Evolutionary conservation across 768 basidiomycete genomes (phyloP), one percentile per base, ranked within the genome.

Genomic region (Hortiboletus flavorubellus): DNA sequence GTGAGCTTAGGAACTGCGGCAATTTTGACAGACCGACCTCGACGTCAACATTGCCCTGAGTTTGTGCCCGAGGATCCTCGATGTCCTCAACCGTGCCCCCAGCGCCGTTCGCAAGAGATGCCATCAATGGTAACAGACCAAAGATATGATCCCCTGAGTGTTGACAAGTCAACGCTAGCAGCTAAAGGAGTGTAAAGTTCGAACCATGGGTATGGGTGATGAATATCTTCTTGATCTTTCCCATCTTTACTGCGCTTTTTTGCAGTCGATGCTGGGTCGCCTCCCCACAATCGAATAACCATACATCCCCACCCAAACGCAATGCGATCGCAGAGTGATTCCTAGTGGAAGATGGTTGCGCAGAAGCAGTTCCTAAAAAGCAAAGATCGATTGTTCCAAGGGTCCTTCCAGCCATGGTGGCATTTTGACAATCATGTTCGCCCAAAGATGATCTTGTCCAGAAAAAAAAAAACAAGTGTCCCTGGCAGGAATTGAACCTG

Each of bases 131-230:
- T 21, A 84, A 62, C 8, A 91, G 65, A 8, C 90, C 91, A 66
- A 89, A 88, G 26, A 91, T 87, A 67, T 93, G 89, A 69, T 91
- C 88, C 4, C 90, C 90, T 91, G 64, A 33, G 8, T n/a, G 57
- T 35, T 46, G 33, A 26, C n/a, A 34, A 26, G 29, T 53, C 41
- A 58, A n/a, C 16, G 31, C 37, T 11, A 26, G 48, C 18, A 18
- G 23, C n/a, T 4, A 39, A 16, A 46, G 11, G 40, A 44, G 48
- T 11, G 11, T 3, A 33, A 43, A 29, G 12, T 45, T 45, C 59
- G 35, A 53, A 90, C 92, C 91, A 72, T 94, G 93, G 0, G 88
- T 88, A 72, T 95, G 93, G 1, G 93, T 93, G 56, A 94, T 84
- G 68, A 93, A 93, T 29, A 95, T 82, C 69, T 91, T 92, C 55